Percentiles rank a stretch among this genome's conserved stretches.
These are phyloP conservation scores for Penicillium freii DNA, from an alignment of 2,329 filamentous ascomycete species.

Conservation along the genomic window DNA sequence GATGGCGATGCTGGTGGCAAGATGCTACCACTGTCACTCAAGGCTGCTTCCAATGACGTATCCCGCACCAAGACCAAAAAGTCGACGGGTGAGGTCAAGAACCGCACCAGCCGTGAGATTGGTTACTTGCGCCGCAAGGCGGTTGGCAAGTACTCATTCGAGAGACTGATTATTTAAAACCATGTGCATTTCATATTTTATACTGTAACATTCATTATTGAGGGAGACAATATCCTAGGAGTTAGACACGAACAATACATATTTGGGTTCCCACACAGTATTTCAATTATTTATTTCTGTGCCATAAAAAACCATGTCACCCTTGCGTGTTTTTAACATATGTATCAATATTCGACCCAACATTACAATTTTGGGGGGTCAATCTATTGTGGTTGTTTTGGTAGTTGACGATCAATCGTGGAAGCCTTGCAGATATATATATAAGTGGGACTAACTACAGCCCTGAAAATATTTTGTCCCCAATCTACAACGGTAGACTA, in stretches of 20 bases:
- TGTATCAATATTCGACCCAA: neutral
- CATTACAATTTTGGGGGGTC: too few relatives aligned
- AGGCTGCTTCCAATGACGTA: constrained; percentile 50
- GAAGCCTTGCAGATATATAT: constrained; percentile 10
- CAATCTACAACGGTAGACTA: neutral
- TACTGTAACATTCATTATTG: constrained; percentile 20
- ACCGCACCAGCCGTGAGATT: constrained; percentile 69
- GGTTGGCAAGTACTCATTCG: constrained; percentile 78
- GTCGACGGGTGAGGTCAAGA: constrained; percentile 67
- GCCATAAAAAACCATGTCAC: neutral
- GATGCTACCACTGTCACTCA: constrained; percentile 71
- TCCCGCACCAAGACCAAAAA: constrained; percentile 52
- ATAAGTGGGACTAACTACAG: neutral
- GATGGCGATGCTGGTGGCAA: constrained; percentile 37
- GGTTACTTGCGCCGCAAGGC: constrained; percentile 75
- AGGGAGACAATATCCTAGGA: constrained; percentile 22
- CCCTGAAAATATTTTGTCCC: neutral
- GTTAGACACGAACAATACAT: constrained; percentile 16
- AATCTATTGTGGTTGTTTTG: neutral
- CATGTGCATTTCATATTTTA: constrained; percentile 26
- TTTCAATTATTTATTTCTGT: neutral
- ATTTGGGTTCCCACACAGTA: neutral
- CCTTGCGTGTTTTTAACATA: neutral
- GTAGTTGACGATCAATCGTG: neutral
- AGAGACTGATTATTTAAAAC: constrained; percentile 66